phyloP scores from a whole-genome alignment of 345 rosid species.

The Reutealis trisperma region DNA sequence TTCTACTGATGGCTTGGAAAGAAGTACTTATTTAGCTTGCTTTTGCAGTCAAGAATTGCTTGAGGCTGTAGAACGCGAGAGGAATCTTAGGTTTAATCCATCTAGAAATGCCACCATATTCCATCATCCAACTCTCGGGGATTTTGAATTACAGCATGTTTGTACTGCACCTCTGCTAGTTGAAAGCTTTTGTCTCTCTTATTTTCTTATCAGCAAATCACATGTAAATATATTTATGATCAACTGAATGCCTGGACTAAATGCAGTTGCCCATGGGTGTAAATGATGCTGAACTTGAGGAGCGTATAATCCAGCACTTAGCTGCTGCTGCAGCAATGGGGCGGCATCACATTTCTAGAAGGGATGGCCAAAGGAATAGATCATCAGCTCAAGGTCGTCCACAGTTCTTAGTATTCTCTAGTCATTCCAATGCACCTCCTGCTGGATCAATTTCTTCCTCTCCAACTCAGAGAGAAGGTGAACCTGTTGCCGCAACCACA shows the following conservation, averaged over 20 bases:
- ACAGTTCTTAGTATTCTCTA: conserved; percentile 75
- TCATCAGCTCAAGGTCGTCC: conserved; percentile 73
- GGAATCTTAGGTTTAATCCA: conserved; percentile 68
- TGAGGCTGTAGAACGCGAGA: conserved; percentile 86
- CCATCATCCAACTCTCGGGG: conserved; percentile 92
- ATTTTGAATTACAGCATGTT: conserved; percentile 92
- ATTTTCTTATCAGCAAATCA: conserved; percentile 11
- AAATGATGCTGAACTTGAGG: conserved; percentile 90
- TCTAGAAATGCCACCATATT: conserved; percentile 85
- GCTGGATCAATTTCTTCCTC: conserved; percentile 56
- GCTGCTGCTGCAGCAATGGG: conserved; percentile 99
- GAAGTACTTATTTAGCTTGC: conserved; percentile 10
- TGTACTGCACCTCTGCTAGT: conserved; percentile 33
- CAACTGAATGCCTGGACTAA: conserved; percentile 10
- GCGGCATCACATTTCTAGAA: conserved; percentile 71
- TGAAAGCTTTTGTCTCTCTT: neutral
- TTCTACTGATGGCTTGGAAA: neutral
- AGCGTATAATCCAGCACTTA: conserved; percentile 90
- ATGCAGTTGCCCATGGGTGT: conserved; percentile 73
- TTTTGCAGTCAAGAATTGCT: conserved; percentile 82
- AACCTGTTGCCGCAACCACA: conserved; percentile 39
- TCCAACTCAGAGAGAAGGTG: conserved; percentile 56
- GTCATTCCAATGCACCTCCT: conserved; percentile 52
- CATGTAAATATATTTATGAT: neutral
- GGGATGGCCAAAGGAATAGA: conserved; percentile 83